These are phyloP conservation scores for Drosera capensis DNA, from an alignment of 148 eudicot species.

Conservation along the genomic window DNA sequence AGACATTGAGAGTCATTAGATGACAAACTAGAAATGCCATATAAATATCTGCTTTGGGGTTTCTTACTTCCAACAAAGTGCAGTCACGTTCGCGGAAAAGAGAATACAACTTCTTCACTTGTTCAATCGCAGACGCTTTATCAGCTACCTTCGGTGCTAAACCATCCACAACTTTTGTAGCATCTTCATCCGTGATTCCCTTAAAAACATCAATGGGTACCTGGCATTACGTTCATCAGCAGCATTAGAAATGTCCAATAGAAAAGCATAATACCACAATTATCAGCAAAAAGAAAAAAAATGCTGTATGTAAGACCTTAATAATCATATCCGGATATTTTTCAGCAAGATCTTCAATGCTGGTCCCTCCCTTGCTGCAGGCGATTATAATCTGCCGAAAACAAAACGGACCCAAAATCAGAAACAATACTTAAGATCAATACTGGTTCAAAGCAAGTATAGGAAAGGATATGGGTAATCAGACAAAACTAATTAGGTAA, in stretches of 20 bases:
- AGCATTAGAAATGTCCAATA: background rate
- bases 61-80: constrained; percentile 74
- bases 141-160: constrained; percentile 67
- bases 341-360: constrained; percentile 96
- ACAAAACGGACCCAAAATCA: constrained; percentile 14
- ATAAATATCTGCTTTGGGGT: background rate
- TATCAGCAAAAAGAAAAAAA: background rate
- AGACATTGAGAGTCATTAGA: background rate
- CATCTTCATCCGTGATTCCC: constrained; percentile 95
- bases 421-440: background rate
- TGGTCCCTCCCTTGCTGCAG: constrained; percentile 90
- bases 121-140: constrained; percentile 68
- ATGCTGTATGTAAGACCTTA: constrained; percentile 33
- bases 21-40: background rate
- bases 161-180: constrained; percentile 92
- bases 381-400: background rate
- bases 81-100: constrained; percentile 86
- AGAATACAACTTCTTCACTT: constrained; percentile 84
- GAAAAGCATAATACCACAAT: constrained; percentile 3
- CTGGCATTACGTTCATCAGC: constrained; percentile 16
- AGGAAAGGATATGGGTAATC: too few species aligned
- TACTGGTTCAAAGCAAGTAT: too few species aligned
- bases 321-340: constrained; percentile 94
- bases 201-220: constrained; percentile 86
- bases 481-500: too few species aligned